Conservation (phyloP, 1,284 basidiomycete genomes). For the Inonotus hispidus region DNA sequence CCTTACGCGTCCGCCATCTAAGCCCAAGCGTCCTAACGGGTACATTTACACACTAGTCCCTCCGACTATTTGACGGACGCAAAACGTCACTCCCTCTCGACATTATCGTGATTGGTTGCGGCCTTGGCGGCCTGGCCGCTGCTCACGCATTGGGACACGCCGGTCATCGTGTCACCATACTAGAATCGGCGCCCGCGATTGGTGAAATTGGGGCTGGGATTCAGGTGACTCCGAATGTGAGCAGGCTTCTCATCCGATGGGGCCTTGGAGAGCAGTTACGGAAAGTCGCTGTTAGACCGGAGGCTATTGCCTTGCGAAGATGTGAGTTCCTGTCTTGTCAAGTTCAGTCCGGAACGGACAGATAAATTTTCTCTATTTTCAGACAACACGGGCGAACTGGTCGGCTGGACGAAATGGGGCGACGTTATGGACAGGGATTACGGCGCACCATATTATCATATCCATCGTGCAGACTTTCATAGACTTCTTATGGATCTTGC, state of each 20-base stretch:
- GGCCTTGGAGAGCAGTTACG: conserved; percentile 34
- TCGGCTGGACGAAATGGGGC: conserved; percentile 39
- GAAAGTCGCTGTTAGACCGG: conserved; percentile 34
- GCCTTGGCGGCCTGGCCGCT: conserved; percentile 43
- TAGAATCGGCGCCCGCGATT: conserved; percentile 38
- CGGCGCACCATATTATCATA: conserved; percentile 43
- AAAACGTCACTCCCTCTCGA: conserved; percentile 33
- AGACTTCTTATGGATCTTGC: conserved; percentile 26
- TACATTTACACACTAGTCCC: conserved; percentile 1
- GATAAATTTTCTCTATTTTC: not conserved
- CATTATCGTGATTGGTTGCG: conserved; percentile 42
- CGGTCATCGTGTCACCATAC: conserved; percentile 40
- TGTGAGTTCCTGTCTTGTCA: conserved; percentile 23
- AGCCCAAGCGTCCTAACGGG: too few relatives aligned
- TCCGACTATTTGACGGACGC: conserved; percentile 18
- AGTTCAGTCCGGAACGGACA: not conserved
- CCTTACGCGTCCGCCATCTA: not conserved
- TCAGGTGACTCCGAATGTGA: conserved; percentile 44
- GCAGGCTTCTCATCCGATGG: conserved; percentile 38
- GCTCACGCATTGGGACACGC: conserved; percentile 39
- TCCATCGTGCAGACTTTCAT: conserved; percentile 40
- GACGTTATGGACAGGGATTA: conserved; percentile 32
- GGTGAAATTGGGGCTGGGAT: conserved; percentile 49
- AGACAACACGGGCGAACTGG: conserved; percentile 36
- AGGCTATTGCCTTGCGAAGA: conserved; percentile 37